phyloP scores from a whole-genome alignment of 2,329 filamentous ascomycete genomes.

The Ceratocystis alfenasii region DNA sequence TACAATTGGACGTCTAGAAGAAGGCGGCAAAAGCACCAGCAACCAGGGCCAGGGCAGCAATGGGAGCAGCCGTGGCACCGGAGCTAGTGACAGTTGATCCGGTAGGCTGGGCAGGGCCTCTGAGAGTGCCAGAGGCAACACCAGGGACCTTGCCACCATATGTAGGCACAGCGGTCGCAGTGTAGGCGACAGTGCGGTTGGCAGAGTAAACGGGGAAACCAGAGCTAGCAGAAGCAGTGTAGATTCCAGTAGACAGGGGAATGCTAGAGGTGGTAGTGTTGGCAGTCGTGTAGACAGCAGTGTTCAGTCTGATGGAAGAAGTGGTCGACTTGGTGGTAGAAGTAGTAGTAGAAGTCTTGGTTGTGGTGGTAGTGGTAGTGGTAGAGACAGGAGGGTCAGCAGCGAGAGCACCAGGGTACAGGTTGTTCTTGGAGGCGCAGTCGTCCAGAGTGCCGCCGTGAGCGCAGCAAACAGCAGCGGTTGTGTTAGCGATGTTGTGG shows the following conservation, averaged over 20 bases:
- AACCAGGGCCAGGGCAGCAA: slow-evolving; percentile 20
- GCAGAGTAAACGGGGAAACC: slow-evolving; percentile 6
- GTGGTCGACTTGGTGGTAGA: slow-evolving; percentile 26
- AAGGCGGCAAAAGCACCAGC: slow-evolving; percentile 22
- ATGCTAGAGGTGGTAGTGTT: slow-evolving; percentile 15
- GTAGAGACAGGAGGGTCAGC: slow-evolving; percentile 29
- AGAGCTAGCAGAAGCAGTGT: slow-evolving; percentile 12
- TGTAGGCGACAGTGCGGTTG: slow-evolving; percentile 18
- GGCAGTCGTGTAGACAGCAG: slow-evolving; percentile 14
- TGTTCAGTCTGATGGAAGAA: slow-evolving; percentile 14
- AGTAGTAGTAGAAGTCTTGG: slow-evolving; percentile 24
- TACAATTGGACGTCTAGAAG: slow-evolving; percentile 16
- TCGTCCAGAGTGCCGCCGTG: slow-evolving; percentile 40
- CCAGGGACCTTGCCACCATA: background rate
- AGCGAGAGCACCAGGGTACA: slow-evolving; percentile 37
- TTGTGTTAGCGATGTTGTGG: slow-evolving; percentile 33
- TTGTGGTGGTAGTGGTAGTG: slow-evolving; percentile 27
- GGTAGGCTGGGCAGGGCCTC: slow-evolving; percentile 14
- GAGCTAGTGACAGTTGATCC: slow-evolving; percentile 12
- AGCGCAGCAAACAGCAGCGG: slow-evolving; percentile 44
- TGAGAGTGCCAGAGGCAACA: background rate
- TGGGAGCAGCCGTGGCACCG: slow-evolving; percentile 15
- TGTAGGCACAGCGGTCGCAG: slow-evolving; percentile 12
- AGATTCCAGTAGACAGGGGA: slow-evolving; percentile 14
- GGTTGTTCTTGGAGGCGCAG: slow-evolving; percentile 43